Evolutionary conservation across 805 yeast species (phyloP).

Genomic region (Candida hispaniensis): DNA sequence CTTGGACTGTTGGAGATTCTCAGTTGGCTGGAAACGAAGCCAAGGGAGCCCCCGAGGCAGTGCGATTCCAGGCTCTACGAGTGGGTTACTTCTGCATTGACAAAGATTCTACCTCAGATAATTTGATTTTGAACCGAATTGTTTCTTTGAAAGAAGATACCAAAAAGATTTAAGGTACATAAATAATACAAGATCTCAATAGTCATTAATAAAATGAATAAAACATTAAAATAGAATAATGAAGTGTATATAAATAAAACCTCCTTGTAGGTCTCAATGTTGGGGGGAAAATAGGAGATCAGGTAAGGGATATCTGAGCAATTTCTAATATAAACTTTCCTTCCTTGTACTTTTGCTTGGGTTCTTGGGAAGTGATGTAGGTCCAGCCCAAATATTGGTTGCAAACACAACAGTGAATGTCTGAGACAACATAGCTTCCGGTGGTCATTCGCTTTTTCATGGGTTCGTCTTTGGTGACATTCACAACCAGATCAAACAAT

Average conservation of each 20-base stretch:
- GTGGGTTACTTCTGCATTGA: constrained; percentile 93
- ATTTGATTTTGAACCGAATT: constrained; percentile 72
- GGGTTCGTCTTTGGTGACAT: constrained; percentile 31
- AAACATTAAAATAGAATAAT: not conserved
- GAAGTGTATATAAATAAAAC: not conserved
- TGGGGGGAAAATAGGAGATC: not conserved
- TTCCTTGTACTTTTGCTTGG: constrained; percentile 46
- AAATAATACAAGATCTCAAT: constrained; percentile 3
- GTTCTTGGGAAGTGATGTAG: constrained; percentile 39
- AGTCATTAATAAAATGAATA: not conserved
- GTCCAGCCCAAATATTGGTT: constrained; percentile 50
- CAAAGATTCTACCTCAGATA: constrained; percentile 53
- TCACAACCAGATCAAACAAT: constrained; percentile 41
- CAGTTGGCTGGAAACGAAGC: constrained; percentile 56
- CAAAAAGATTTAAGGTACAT: constrained; percentile 21
- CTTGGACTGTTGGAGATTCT: constrained; percentile 45
- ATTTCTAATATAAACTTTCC: constrained; percentile 48
- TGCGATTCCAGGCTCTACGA: constrained; percentile 94
- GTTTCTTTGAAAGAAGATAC: constrained; percentile 83
- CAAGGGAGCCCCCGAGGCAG: constrained; percentile 58
- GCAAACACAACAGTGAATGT: constrained; percentile 48
- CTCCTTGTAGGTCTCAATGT: not conserved
- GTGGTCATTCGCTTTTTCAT: constrained; percentile 46
- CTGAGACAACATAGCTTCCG: constrained; percentile 48
- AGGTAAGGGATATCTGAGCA: constrained; percentile 5